These are phyloP conservation scores for Yarrowia osloensis DNA, from an alignment of 805 yeast genomes.

Conservation along the genomic window DNA sequence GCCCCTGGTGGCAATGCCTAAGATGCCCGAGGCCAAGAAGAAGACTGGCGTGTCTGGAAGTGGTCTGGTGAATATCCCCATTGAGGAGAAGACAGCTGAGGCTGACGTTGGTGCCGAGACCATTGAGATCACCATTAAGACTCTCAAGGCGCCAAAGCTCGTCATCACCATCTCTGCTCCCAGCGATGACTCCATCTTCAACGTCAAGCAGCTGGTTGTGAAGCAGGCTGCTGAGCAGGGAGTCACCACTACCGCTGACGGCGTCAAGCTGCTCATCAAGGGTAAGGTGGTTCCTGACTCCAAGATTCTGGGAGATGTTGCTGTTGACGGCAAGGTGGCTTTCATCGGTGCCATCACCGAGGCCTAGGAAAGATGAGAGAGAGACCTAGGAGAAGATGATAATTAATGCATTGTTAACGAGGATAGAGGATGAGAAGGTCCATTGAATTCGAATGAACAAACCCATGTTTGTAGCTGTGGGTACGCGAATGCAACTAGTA, in stretches of 20 bases:
- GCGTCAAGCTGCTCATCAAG: constrained; percentile 29
- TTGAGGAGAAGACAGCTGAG: constrained; percentile 8
- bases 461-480: no score
- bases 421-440: neutral
- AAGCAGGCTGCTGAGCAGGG: constrained; percentile 26
- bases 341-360: constrained; percentile 24
- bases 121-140: constrained; percentile 25
- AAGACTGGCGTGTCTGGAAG: constrained; percentile 10
- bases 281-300: constrained; percentile 32
- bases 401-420: constrained; percentile 9
- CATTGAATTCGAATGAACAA: no score
- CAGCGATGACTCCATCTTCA: constrained; percentile 15
- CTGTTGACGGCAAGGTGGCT: constrained; percentile 28
- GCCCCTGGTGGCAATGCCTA: constrained; percentile 25
- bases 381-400: neutral
- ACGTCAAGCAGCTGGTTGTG: constrained; percentile 26
- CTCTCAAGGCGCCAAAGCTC: constrained; percentile 27
- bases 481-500: no score
- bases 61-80: constrained; percentile 16
- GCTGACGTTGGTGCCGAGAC: constrained; percentile 13
- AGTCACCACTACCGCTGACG: constrained; percentile 2
- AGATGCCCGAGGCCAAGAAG: constrained; percentile 30
- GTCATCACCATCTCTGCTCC: constrained; percentile 4
- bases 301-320: constrained; percentile 30
- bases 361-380: neutral